phyloP scores from a whole-genome alignment of 495 filamentous ascomycete species.

The Physcia stellaris region DNA sequence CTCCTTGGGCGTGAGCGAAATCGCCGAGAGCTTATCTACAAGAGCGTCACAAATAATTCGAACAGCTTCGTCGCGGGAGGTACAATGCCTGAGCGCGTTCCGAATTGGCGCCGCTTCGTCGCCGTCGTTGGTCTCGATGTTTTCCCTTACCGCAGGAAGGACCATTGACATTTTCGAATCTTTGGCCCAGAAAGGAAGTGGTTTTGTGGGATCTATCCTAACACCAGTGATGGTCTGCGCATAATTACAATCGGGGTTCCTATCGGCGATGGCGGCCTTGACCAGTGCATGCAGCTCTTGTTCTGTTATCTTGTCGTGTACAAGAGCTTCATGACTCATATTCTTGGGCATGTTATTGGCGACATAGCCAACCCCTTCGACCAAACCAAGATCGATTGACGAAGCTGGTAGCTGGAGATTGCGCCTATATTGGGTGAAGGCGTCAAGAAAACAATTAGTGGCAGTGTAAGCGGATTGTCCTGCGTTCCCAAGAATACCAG shows the following conservation, averaged over 20 bases:
- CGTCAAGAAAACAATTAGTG: constrained; percentile 18
- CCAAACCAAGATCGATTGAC: constrained; percentile 40
- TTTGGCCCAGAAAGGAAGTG: not conserved
- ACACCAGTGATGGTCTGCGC: constrained; percentile 2
- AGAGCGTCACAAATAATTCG: not conserved
- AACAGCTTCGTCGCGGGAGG: not conserved
- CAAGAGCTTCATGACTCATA: too few species aligned
- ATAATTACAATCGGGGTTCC: not conserved
- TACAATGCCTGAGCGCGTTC: not conserved
- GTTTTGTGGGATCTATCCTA: not conserved
- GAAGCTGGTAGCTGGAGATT: constrained; percentile 17
- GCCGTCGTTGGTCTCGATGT: not conserved
- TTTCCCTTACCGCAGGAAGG: not conserved
- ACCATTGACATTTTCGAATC: constrained; percentile 7
- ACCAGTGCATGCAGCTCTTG: constrained; percentile 4
- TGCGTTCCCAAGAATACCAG: constrained; percentile 12
- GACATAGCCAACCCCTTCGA: constrained; percentile 39
- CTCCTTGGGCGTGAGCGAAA: constrained; percentile 1
- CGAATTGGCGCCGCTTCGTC: not conserved
- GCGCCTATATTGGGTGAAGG: constrained; percentile 16
- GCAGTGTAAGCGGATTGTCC: constrained; percentile 20
- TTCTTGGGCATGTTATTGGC: too few species aligned
- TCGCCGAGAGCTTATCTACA: not conserved
- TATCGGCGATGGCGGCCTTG: not conserved
- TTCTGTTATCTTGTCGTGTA: constrained; percentile 3